Base-by-base conservation (phyloP, 495 filamentous ascomycete species). In the Gamarada debralockiae region DNA sequence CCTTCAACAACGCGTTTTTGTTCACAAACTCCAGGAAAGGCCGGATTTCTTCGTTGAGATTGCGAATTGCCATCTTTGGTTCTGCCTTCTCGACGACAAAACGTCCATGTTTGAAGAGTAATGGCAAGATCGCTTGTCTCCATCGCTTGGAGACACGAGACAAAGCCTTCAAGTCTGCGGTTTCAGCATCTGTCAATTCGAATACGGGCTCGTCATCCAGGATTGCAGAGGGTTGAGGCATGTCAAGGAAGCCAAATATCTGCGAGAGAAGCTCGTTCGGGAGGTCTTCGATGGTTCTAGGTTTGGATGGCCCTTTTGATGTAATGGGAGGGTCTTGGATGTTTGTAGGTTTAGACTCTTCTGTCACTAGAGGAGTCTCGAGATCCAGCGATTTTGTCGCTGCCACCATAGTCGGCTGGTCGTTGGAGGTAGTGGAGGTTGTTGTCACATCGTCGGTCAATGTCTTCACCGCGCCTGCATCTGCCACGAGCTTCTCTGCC, bases 131-230 rank as follows among this genome's bases (percentile, higher is more conserved):
- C 14, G 65, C 55, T 44, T 52, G 56, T 43, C 72, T 64, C 75
- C 75, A 78, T 50, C 59, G 45, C 27, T 50, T 70, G 27, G 60
- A 68, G 23, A 78, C 72, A 6, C 64, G 58, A 2, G 73, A 73
- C 1, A 60, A 43, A 25, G 62, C 56, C 57, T 77, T 78, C 42
- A 78, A 66, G 38, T 48, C 31, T n/a, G 50, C 38, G 34, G 44
- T 17, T 1, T 46, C 38, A 3, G 46, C 47, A 23, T 38, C n/a
- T 27, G 48, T 64, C 14, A 65, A 21, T 25, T 52, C 37, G 41
- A 59, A 47, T 15, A 48, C 42, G 4, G 74, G 74, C 53, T 75
- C 67, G 29, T 72, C 67, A 52, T 67, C 59, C 7, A 75, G 66
- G 10, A 57, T 59, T 18, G 63, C 58, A 13, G 71, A 74, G 23